A percentile compares a stretch with the other conserved stretches of the same genome.
Evolutionary conservation across 371 early-diverging fungal genomes (phyloP).

Genomic region (Circinella umbellata): DNA sequence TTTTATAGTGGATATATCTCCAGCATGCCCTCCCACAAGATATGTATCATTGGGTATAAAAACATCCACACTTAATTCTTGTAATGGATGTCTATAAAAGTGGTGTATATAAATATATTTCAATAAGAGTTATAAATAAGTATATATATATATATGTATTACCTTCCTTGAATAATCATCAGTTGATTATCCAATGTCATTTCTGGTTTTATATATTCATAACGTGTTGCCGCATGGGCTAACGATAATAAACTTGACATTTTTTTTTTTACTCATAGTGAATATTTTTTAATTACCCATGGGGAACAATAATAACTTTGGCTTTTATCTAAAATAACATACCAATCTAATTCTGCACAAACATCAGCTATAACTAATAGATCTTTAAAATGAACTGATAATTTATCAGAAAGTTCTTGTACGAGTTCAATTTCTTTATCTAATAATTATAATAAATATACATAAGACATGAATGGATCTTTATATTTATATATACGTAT

Average conservation of each 20-base stretch:
- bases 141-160: conserved; percentile 1
- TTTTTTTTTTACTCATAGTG: background rate
- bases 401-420: conserved; percentile 62
- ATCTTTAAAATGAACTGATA: conserved; percentile 40
- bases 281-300: background rate
- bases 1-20: background rate
- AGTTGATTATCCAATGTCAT: conserved; percentile 58
- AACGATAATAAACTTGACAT: conserved; percentile 64
- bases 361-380: conserved; percentile 45
- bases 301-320: background rate
- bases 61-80: conserved; percentile 64
- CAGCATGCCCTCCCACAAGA: conserved; percentile 38
- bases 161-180: conserved; percentile 69
- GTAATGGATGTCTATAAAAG: conserved; percentile 69
- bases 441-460: conserved; percentile 5
- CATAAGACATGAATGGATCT: background rate
- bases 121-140: too few species aligned
- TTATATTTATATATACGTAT: too few species aligned
- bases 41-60: conserved; percentile 72
- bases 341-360: conserved; percentile 79
- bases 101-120: too few species aligned
- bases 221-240: conserved; percentile 59
- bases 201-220: conserved; percentile 61
- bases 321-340: too few species aligned
- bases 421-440: conserved; percentile 80